phyloP scores from a whole-genome alignment of 2,329 filamentous ascomycete species.

The Fusarium heterosporum region DNA sequence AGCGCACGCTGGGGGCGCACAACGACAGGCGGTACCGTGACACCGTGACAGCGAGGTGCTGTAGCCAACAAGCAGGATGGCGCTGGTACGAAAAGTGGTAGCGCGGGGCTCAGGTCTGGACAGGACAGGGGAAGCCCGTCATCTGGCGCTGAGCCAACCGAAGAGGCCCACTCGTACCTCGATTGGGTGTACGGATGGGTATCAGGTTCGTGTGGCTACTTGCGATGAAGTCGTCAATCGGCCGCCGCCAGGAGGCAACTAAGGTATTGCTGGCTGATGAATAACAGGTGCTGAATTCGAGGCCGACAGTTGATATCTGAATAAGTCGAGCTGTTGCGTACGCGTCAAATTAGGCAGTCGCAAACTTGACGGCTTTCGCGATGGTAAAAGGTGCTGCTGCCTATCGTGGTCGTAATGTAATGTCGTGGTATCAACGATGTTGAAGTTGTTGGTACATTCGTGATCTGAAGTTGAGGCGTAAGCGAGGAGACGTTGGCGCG shows the following conservation, averaged over 20 bases:
- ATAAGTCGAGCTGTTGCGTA: constrained; percentile 3
- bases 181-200: constrained; percentile 36
- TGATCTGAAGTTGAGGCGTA: background rate
- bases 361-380: background rate
- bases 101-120: constrained; percentile 49
- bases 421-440: constrained; percentile 1
- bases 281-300: constrained; percentile 13
- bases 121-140: constrained; percentile 44
- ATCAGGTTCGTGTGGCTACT: constrained; percentile 31
- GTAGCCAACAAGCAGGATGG: constrained; percentile 42
- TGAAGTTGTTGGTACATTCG: constrained; percentile 1
- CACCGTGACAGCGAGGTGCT: constrained; percentile 40
- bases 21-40: constrained; percentile 44
- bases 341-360: constrained; percentile 20
- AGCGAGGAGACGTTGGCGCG: background rate
- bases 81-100: constrained; percentile 43
- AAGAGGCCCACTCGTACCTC: constrained; percentile 45
- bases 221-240: constrained; percentile 29
- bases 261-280: constrained; percentile 12
- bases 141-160: constrained; percentile 50
- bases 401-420: constrained; percentile 27
- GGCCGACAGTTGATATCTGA: constrained; percentile 2
- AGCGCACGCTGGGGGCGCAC: constrained; percentile 36
- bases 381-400: constrained; percentile 36
- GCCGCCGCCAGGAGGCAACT: constrained; percentile 22